Evolutionary conservation across 148 eudicot species (phyloP).

Genomic region (Persicaria tinctoria): DNA sequence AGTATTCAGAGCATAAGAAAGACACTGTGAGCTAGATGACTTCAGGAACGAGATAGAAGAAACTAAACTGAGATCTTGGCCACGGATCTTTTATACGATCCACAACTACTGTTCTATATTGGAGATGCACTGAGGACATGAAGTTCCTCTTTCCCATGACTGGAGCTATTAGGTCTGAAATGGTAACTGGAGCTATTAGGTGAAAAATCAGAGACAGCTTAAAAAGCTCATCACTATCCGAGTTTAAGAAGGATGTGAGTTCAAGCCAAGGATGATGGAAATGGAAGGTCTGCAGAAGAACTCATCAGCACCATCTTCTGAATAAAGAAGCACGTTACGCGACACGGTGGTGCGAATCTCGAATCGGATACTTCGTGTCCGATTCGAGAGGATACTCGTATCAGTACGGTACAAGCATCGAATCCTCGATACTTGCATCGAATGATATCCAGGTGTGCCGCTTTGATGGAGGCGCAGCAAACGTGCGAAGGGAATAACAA

Average conservation of each 20-base stretch:
- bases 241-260: conserved; percentile 51
- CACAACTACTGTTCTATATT: conserved; percentile 62
- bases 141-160: conserved; percentile 59
- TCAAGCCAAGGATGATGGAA: conserved; percentile 53
- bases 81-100: conserved; percentile 47
- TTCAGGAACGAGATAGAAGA: conserved; percentile 77
- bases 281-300: conserved; percentile 23
- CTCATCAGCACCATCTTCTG: conserved; percentile 25
- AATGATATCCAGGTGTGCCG: too few species aligned
- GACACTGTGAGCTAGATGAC: conserved; percentile 69
- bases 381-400: too few species aligned
- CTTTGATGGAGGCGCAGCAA: too few species aligned
- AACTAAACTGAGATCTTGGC: conserved; percentile 62
- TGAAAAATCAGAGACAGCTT: conserved; percentile 59
- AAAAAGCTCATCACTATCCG: conserved; percentile 69
- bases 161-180: conserved; percentile 35
- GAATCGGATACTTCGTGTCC: too few species aligned
- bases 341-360: too few species aligned
- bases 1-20: conserved; percentile 48
- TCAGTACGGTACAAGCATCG: too few species aligned
- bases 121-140: conserved; percentile 79
- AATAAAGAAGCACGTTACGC: too few species aligned
- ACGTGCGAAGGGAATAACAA: too few species aligned
- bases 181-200: conserved; percentile 36
- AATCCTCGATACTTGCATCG: too few species aligned